These are phyloP conservation scores for Penicillium sumatraense DNA, from an alignment of 2,329 filamentous ascomycete species.

Conservation along the genomic window DNA sequence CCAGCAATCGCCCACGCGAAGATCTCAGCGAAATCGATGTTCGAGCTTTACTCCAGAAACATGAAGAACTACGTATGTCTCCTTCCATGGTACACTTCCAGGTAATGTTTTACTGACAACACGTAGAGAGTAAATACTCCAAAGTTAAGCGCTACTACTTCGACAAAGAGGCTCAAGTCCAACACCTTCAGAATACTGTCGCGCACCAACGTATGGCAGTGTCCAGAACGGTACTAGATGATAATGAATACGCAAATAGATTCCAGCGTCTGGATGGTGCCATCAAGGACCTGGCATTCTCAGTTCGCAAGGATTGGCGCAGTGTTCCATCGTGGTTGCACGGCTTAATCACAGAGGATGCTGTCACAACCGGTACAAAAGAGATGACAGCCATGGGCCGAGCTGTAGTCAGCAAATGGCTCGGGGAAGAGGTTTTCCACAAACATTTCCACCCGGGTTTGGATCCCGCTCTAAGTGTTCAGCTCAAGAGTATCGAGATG, in stretches of 20 bases:
- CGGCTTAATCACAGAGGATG: constrained; percentile 80
- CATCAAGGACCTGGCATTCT: constrained; percentile 92
- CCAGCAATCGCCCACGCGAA: constrained; percentile 39
- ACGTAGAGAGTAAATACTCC: constrained; percentile 87
- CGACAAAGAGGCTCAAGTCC: constrained; percentile 85
- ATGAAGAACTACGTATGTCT: constrained; percentile 52
- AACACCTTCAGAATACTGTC: constrained; percentile 94
- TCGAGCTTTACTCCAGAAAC: constrained; percentile 47
- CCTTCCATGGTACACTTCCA: neutral
- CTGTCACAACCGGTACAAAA: constrained; percentile 83
- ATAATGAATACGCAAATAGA: constrained; percentile 87
- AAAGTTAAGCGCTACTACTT: constrained; percentile 98
- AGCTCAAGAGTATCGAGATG: constrained; percentile 83
- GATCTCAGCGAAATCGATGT: constrained; percentile 50
- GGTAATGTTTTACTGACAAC: constrained; percentile 6
- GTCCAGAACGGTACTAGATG: constrained; percentile 91
- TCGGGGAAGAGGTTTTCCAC: constrained; percentile 89
- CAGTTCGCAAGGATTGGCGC: constrained; percentile 93
- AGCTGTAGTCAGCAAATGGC: constrained; percentile 85
- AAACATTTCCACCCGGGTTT: constrained; percentile 90
- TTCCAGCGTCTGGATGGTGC: constrained; percentile 92
- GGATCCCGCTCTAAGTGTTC: constrained; percentile 73
- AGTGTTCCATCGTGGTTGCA: constrained; percentile 79
- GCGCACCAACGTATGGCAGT: constrained; percentile 94
- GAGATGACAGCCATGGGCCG: constrained; percentile 97